Evolutionary conservation across 2,329 filamentous ascomycete genomes (phyloP).

Genomic region (Nigrograna mackinnonii): DNA sequence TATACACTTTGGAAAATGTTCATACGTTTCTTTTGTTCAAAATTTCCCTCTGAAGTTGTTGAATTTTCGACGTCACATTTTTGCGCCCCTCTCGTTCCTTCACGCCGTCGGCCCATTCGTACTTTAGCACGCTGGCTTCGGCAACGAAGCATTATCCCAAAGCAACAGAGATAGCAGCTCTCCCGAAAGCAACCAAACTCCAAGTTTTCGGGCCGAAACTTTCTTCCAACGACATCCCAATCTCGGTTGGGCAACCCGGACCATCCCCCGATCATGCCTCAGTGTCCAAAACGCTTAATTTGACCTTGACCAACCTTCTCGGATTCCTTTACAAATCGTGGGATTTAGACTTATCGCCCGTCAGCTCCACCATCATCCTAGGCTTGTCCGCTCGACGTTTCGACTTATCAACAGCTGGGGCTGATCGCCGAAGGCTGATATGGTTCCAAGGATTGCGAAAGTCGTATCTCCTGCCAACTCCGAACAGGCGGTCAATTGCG

Average conservation of each 20-base stretch:
- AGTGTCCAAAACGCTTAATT: slow-evolving; percentile 12
- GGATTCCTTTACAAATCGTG: slow-evolving; percentile 26
- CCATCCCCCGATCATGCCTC: not conserved
- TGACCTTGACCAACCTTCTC: slow-evolving; percentile 12
- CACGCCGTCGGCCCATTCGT: not conserved
- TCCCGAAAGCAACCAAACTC: not conserved
- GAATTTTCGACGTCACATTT: not conserved
- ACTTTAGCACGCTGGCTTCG: not conserved
- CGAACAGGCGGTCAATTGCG: slow-evolving; percentile 16
- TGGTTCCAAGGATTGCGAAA: slow-evolving; percentile 5
- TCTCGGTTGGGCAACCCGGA: slow-evolving; percentile 13
- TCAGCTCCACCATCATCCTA: not conserved
- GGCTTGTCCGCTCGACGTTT: not conserved
- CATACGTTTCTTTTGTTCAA: no score
- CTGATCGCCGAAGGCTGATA: slow-evolving; percentile 12
- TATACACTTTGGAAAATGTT: no score
- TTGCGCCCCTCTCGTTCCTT: not conserved
- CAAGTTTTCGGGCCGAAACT: not conserved
- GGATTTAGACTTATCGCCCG: slow-evolving; percentile 18
- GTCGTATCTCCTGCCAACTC: slow-evolving; percentile 13
- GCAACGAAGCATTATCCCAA: not conserved
- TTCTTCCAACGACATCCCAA: slow-evolving; percentile 1
- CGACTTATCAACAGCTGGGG: slow-evolving; percentile 1
- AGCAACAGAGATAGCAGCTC: not conserved
- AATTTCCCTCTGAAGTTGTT: not conserved